Percentiles rank a stretch among this genome's conserved stretches.
Conservation (phyloP, 148 eudicot genomes). For the Diospyros kaki region DNA sequence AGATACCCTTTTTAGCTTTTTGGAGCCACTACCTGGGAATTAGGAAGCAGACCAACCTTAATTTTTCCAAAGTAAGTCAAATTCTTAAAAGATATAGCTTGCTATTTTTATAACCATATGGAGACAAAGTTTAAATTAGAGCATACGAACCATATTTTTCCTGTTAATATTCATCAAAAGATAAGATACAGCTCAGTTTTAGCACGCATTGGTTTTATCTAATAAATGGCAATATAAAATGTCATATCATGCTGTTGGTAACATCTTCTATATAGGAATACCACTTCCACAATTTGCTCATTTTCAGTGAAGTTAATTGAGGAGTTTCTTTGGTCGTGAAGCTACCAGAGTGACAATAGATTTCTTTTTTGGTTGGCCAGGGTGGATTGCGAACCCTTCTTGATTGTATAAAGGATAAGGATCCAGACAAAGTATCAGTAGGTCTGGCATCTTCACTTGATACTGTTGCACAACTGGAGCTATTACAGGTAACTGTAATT, state of each 20-base stretch:
- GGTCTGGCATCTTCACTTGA: conserved; percentile 88
- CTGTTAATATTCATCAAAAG: not conserved
- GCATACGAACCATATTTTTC: not conserved
- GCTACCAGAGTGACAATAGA: not conserved
- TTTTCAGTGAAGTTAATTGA: not conserved
- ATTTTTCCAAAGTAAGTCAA: not conserved
- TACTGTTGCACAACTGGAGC: conserved; percentile 76
- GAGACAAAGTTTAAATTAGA: not conserved
- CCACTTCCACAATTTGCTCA: not conserved
- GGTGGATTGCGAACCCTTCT: conserved; percentile 76
- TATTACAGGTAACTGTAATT: conserved; percentile 70
- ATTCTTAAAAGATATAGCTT: not conserved
- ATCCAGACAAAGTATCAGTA: conserved; percentile 82
- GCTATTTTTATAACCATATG: no score
- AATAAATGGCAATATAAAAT: not conserved
- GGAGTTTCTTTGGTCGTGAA: not conserved
- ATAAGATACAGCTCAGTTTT: not conserved
- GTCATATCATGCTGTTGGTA: not conserved
- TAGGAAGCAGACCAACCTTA: not conserved
- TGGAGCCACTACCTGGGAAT: not conserved
- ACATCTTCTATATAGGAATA: not conserved
- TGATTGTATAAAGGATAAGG: conserved; percentile 65
- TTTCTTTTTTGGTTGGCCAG: conserved; percentile 32
- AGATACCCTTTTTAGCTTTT: not conserved
- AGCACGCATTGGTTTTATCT: not conserved